Evolutionary conservation across 164 flowering plant genomes (phyloP), one percentile per base, ranked within the genome.

Genomic region (Macadamia tetraphylla): DNA sequence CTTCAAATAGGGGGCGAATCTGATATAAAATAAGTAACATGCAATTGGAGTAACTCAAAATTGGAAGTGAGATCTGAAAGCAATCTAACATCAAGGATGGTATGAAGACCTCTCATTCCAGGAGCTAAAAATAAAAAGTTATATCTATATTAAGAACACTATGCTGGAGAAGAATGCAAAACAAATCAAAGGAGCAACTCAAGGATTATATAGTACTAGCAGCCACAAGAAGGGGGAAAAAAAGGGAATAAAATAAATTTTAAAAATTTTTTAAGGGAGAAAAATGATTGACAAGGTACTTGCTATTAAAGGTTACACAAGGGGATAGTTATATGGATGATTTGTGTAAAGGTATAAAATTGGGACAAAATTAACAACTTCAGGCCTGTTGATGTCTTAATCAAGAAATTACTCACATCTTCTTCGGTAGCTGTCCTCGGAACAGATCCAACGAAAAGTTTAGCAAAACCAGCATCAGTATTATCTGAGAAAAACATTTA

Each of bases 1-100:
- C 83, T 71, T 90, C 97, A 81, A 95, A 95, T 78, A 85, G 66
- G 6, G 99, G 99, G n/a, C 96, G 96, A 68, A 95, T 82, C 99
- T 95, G 79, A 43, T 48, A 85, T 56, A 29, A 48, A 56, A 32
- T 11, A 65, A 17, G 46, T 9, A 61, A 48, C 31, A 56, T 9
- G 29, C 31, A 57, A 53, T 30, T 15, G 9, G 40, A 32, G 44
- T 17, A 46, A 46, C 51, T 3, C 7, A 8, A 46, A 46, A 46
- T 1, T 46, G 7, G 1, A 46, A 46, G 9, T 1, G 7, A 46
- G 6, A 8, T 46, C 1, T 46, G 51, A 46, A 1, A 3, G 51
- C 13, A 11, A 46, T 9, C 51, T 46, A 46, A 46, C 51, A 46
- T 46, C 51, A 46, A 46, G 51, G 51, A 46, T 46, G 51, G 51